Conservation (phyloP, 768 basidiomycete species). For the Plicaturopsis crispa region DNA sequence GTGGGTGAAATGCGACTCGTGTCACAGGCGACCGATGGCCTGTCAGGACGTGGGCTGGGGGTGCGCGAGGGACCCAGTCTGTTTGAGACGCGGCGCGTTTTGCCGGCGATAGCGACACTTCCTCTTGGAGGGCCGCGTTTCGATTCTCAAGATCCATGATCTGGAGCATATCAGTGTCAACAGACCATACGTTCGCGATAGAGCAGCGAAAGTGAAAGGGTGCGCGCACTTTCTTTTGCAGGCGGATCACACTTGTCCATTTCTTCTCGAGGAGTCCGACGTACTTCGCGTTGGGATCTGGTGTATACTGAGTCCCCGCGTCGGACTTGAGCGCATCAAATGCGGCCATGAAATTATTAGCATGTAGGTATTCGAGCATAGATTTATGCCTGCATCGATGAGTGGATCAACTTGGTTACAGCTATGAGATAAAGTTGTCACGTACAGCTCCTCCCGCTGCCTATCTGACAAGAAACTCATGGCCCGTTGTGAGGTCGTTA, state of each 20-base stretch:
- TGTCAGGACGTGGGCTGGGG: slow-evolving; percentile 68
- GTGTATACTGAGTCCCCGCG: slow-evolving; percentile 53
- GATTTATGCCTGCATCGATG: slow-evolving; percentile 56
- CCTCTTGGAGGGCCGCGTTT: slow-evolving; percentile 73
- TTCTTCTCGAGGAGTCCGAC: slow-evolving; percentile 92
- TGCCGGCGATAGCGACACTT: slow-evolving; percentile 41
- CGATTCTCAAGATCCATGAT: slow-evolving; percentile 93
- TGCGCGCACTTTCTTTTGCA: slow-evolving; percentile 82
- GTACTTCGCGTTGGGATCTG: slow-evolving; percentile 82
- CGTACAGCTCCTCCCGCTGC: slow-evolving; percentile 41
- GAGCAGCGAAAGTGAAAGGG: not conserved
- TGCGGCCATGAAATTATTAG: slow-evolving; percentile 55
- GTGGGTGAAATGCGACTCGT: slow-evolving; percentile 79
- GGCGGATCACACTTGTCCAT: slow-evolving; percentile 92
- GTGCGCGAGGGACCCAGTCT: slow-evolving; percentile 87
- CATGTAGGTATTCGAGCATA: slow-evolving; percentile 71
- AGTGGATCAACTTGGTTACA: slow-evolving; percentile 5
- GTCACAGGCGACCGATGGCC: slow-evolving; percentile 77
- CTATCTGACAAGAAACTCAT: slow-evolving; percentile 39
- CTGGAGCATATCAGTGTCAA: too few relatives aligned
- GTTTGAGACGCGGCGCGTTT: slow-evolving; percentile 48
- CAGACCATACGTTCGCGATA: slow-evolving; percentile 8
- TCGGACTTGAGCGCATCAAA: slow-evolving; percentile 53
- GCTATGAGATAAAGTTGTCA: slow-evolving; percentile 11
- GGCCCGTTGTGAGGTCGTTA: too few relatives aligned